These are phyloP conservation scores for Erythrophleum ivorense DNA, from an alignment of 331 rosid species.

Conservation along the genomic window DNA sequence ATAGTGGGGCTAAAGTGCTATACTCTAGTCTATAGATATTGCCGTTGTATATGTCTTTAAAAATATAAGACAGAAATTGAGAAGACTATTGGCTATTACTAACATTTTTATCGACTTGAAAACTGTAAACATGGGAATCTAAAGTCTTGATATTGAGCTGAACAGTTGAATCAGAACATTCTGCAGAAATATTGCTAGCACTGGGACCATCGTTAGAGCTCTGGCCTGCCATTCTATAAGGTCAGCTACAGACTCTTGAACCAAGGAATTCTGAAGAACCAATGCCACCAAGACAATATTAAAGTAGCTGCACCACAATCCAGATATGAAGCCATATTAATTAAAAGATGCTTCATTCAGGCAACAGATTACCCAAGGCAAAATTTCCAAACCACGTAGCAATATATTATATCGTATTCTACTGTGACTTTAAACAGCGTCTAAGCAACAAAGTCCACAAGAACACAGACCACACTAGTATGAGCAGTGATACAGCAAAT, in stretches of 20 bases:
- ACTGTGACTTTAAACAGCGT: conserved; percentile 1
- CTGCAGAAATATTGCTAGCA: conserved; percentile 52
- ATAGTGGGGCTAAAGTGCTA: neutral
- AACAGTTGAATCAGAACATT: conserved; percentile 67
- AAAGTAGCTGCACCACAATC: conserved; percentile 35
- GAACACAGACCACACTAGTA: conserved; percentile 8
- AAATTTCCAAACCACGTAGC: conserved; percentile 1
- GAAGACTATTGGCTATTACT: conserved; percentile 13
- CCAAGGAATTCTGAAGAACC: conserved; percentile 29
- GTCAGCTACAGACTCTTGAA: conserved; percentile 31
- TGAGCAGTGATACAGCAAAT: neutral
- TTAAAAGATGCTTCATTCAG: conserved; percentile 12
- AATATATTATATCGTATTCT: conserved; percentile 15
- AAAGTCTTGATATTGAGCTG: conserved; percentile 91
- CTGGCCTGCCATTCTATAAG: conserved; percentile 74
- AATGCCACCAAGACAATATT: conserved; percentile 4
- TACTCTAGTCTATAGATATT: neutral
- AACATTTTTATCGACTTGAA: conserved; percentile 84
- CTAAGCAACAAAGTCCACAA: neutral
- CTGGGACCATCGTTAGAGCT: conserved; percentile 68
- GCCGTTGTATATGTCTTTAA: neutral
- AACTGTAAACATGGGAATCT: conserved; percentile 73
- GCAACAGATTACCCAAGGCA: conserved; percentile 15
- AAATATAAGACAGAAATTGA: conserved; percentile 9
- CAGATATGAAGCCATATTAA: conserved; percentile 13